Evolutionary conservation across 495 filamentous ascomycete genomes (phyloP).

Genomic region (Lasiosphaeria ovina): DNA sequence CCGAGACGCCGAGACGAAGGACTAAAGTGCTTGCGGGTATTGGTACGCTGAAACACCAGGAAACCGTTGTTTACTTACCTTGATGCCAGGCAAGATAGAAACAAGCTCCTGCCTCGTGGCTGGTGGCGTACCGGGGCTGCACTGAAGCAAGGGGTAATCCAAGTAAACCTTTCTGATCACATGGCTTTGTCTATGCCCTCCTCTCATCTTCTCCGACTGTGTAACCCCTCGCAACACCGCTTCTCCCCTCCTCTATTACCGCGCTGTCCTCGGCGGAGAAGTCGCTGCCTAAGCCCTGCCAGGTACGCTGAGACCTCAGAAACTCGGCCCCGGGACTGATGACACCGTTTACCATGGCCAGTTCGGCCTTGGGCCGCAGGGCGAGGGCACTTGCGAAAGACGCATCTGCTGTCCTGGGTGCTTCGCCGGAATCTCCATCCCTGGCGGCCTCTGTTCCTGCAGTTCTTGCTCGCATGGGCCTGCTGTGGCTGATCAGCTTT

Average conservation of each 20-base stretch:
- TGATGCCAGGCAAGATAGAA: too few relatives aligned
- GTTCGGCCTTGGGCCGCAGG: slow-evolving; percentile 62
- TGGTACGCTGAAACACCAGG: too few relatives aligned
- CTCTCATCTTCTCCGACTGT: slow-evolving; percentile 57
- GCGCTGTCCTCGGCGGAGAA: slow-evolving; percentile 67
- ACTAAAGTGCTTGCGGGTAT: too few relatives aligned
- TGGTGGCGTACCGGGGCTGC: too few relatives aligned
- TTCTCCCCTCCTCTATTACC: slow-evolving; percentile 75
- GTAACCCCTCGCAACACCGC: slow-evolving; percentile 90
- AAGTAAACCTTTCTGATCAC: too few relatives aligned
- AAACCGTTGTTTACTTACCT: too few relatives aligned
- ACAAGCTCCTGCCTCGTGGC: too few relatives aligned
- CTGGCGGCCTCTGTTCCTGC: background rate
- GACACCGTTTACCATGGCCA: slow-evolving; percentile 74
- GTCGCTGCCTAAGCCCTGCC: slow-evolving; percentile 90
- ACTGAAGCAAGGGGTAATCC: too few relatives aligned
- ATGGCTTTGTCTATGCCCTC: too few relatives aligned
- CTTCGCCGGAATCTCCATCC: slow-evolving; percentile 5
- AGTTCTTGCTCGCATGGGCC: slow-evolving; percentile 63
- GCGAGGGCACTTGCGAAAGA: slow-evolving; percentile 45
- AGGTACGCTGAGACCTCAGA: slow-evolving; percentile 76
- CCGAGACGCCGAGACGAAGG: too few relatives aligned
- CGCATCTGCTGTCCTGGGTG: slow-evolving; percentile 18
- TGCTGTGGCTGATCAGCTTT: slow-evolving; percentile 74
- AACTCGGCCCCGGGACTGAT: slow-evolving; percentile 91